Evolutionary conservation across 2,329 filamentous ascomycete species (phyloP).

Genomic region (Paradendryphiella salina): DNA sequence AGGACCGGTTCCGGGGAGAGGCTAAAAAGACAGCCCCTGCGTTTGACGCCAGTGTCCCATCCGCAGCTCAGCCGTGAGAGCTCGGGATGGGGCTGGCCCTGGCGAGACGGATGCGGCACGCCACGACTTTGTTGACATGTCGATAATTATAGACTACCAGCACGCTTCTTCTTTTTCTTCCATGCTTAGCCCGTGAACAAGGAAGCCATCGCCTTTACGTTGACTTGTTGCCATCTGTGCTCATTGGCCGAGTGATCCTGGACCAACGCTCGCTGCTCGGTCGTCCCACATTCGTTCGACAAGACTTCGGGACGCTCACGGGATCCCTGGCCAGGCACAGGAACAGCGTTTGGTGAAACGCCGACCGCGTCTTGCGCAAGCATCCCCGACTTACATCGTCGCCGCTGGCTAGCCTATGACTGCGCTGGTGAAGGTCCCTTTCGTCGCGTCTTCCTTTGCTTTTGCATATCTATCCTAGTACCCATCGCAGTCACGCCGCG

Average conservation of each 20-base stretch:
- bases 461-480: not conserved
- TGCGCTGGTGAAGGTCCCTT: not conserved
- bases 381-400: conserved; percentile 9
- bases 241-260: not conserved
- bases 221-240: not conserved
- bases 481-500: not conserved
- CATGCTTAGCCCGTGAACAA: not conserved
- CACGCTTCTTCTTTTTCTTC: not conserved
- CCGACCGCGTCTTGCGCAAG: conserved; percentile 30
- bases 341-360: conserved; percentile 44
- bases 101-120: conserved; percentile 2
- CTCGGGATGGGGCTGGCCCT: conserved; percentile 1
- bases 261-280: not conserved
- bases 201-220: not conserved
- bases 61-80: conserved; percentile 7
- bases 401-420: conserved; percentile 1
- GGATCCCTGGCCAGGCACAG: conserved; percentile 13
- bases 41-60: conserved; percentile 4
- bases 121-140: conserved; percentile 8
- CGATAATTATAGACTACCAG: not conserved
- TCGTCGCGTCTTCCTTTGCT: conserved; percentile 4
- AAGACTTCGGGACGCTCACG: conserved; percentile 1
- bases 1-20: not conserved
- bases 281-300: conserved; percentile 13
- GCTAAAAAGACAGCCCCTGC: conserved; percentile 3